Evolutionary conservation across 2,329 filamentous ascomycete species (phyloP).

Genomic region (Microsporum canis): DNA sequence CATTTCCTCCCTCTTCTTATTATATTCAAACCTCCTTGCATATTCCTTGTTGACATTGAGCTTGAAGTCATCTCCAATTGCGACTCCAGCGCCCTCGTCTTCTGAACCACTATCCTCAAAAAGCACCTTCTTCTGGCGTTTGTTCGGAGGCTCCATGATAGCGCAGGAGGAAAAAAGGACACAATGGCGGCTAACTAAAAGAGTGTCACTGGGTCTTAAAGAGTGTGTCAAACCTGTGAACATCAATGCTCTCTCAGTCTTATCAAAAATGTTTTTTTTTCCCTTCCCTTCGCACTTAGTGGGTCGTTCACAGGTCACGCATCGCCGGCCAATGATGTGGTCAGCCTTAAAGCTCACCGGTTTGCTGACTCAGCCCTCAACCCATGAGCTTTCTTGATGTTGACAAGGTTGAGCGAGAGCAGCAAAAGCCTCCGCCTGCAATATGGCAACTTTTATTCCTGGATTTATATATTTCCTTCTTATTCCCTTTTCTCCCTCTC

Average conservation of each 20-base stretch:
- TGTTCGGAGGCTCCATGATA: slow-evolving; percentile 33
- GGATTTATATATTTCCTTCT: background rate
- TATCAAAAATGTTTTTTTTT: slow-evolving; percentile 4
- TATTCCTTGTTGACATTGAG: slow-evolving; percentile 87
- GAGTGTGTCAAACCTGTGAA: background rate
- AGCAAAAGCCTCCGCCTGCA: background rate
- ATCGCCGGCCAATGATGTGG: background rate
- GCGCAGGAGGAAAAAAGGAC: background rate
- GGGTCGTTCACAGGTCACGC: background rate
- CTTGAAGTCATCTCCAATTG: slow-evolving; percentile 22
- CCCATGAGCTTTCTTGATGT: background rate
- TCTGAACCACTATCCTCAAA: slow-evolving; percentile 32
- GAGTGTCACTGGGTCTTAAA: background rate
- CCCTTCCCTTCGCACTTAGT: background rate
- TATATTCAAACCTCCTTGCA: slow-evolving; percentile 82
- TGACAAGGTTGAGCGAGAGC: background rate
- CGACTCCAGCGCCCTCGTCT: slow-evolving; percentile 31
- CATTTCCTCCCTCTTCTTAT: slow-evolving; percentile 88
- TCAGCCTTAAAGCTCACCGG: slow-evolving; percentile 1
- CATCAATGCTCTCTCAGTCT: background rate
- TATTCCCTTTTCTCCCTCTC: background rate
- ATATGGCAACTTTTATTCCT: background rate
- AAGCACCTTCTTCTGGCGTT: slow-evolving; percentile 31
- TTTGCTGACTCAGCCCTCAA: background rate
- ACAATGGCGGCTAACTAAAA: background rate